Evolutionary conservation across 2,329 filamentous ascomycete genomes (phyloP), one percentile per base, ranked within the genome.

Genomic region (Clarireedia monteithiana): DNA sequence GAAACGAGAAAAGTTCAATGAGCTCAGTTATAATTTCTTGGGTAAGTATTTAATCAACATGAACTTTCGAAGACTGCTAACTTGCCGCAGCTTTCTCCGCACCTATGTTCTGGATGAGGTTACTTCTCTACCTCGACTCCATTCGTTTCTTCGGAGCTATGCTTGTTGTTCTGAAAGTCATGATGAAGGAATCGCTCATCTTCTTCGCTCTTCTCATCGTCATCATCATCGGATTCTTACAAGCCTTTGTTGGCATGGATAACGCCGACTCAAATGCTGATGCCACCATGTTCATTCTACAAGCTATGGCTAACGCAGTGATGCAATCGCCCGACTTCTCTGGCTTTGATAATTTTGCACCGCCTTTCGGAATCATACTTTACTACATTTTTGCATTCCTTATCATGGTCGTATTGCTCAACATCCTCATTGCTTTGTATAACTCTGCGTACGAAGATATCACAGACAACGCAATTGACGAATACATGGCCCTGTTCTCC

Each of bases 351-450:
- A 80, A 85, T 24, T 99, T 97, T 69, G 89, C 88, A 23, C 91
- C 88, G 12, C 94, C 94, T 0, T 99, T 96, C 70, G 94, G 94
- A 7, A 81, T 96, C 50, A 88, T 96, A 34, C 84, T 99, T 9
- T 99, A 99, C 75, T 99, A 99, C 75, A 82, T 95, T 68, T 99
- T 96, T 72, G 95, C 92, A 17, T 99, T 99, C 67, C 85, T 97
- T 40, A 88, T 99, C 66, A 96, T 96, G 87, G 91, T 94, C 64
- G 63, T 99, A 56, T 77, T 97, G 26, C 82, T 99, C 63, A 99
- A 99, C 70, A 90, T 99, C 65, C 83, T 99, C 57, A 97, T 99
- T 68, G 94, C 94, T 0, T 82, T 99, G 6, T 99, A 96, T 76
- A 97, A 97, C 73, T 92, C 86, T 48, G 91, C 94, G 2, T 97